These are phyloP conservation scores for Tetracladium maxilliforme DNA, from an alignment of 2,329 filamentous ascomycete species.

Conservation along the genomic window DNA sequence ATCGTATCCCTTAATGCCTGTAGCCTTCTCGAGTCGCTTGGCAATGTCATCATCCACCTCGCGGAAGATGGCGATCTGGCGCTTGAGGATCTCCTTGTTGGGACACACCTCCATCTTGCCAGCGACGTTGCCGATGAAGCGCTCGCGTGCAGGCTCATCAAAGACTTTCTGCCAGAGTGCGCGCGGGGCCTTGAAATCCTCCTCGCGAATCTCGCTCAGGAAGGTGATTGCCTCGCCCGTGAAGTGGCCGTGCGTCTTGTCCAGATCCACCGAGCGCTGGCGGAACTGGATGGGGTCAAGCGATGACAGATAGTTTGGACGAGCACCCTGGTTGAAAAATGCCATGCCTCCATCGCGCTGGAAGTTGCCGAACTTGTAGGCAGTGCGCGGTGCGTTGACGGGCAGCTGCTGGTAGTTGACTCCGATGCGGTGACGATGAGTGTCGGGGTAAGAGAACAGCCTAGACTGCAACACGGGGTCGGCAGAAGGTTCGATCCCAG, in stretches of 20 bases:
- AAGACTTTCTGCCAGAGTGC: constrained; percentile 46
- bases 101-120: constrained; percentile 45
- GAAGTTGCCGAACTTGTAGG: constrained; percentile 15
- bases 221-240: constrained; percentile 20
- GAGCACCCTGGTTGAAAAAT: constrained; percentile 28
- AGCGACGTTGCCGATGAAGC: constrained; percentile 43
- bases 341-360: constrained; percentile 20
- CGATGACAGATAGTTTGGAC: constrained; percentile 24
- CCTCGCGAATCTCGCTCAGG: constrained; percentile 20
- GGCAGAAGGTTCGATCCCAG: constrained; percentile 51
- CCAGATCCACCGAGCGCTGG: constrained; percentile 17
- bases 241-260: constrained; percentile 22
- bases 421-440: constrained; percentile 39
- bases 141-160: constrained; percentile 38
- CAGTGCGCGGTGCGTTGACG: constrained; percentile 19
- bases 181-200: constrained; percentile 32
- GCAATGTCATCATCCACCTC: constrained; percentile 46
- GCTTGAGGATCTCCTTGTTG: constrained; percentile 44
- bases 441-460: constrained; percentile 56
- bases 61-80: constrained; percentile 50
- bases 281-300: constrained; percentile 19
- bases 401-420: constrained; percentile 42
- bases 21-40: constrained; percentile 42
- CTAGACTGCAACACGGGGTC: constrained; percentile 54
- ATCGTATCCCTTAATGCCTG: constrained; percentile 43